A percentile compares a stretch with the other conserved stretches of the same genome.
Conservation (phyloP, 345 rosid genomes). For the Eucalyptus tenuipes region DNA sequence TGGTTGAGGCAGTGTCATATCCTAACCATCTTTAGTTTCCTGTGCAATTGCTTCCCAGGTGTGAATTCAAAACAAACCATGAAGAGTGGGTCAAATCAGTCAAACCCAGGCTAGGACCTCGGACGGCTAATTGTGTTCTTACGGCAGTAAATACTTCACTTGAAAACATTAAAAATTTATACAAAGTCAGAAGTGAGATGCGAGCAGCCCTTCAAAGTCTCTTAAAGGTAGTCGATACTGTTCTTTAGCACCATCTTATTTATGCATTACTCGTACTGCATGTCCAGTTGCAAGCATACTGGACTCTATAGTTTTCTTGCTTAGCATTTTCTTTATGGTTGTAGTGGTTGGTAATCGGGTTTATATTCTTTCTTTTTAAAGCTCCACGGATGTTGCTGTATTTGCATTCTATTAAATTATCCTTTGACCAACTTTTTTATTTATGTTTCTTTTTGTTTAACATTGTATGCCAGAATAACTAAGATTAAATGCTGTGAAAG, state of each 20-base stretch:
- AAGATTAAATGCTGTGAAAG: neutral
- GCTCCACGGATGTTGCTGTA: neutral
- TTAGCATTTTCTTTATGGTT: neutral
- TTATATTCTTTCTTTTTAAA: neutral
- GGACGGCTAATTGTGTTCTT: conserved; percentile 34
- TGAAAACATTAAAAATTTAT: conserved; percentile 44
- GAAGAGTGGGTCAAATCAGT: conserved; percentile 78
- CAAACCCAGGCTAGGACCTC: conserved; percentile 62
- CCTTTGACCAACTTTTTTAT: neutral
- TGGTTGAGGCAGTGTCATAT: neutral
- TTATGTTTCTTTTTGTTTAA: neutral
- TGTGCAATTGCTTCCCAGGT: conserved; percentile 30
- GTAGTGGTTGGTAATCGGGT: neutral
- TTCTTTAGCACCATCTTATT: neutral
- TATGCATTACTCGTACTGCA: neutral
- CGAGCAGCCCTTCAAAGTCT: conserved; percentile 61
- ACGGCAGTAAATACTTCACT: conserved; percentile 39
- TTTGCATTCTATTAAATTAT: neutral
- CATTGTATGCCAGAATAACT: neutral
- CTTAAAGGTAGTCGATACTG: conserved; percentile 37
- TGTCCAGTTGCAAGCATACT: neutral
- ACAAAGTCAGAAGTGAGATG: conserved; percentile 73
- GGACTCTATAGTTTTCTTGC: neutral
- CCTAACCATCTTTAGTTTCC: neutral
- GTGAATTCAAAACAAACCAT: conserved; percentile 76